Conservation (phyloP, 352 stramenopile genomes). For the Blastocystis sp. region DNA sequence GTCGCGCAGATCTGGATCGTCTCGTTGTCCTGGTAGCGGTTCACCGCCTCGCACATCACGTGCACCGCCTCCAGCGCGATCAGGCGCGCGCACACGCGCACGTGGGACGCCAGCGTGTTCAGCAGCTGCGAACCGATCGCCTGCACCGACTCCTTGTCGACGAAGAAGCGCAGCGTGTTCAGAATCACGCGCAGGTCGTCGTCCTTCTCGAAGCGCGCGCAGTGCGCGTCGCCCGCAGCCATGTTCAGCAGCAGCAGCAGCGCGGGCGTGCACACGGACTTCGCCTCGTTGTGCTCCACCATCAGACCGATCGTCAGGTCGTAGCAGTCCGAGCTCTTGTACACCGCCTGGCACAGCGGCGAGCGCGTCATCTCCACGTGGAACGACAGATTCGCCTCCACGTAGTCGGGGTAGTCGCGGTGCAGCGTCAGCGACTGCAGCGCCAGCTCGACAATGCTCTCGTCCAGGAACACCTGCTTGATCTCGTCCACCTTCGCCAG, state of each 20-base stretch:
- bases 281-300: not conserved
- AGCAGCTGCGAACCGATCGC: conserved; percentile 18
- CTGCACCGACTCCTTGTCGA: conserved; percentile 27
- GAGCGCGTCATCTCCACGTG: conserved; percentile 57
- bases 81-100: conserved; percentile 8
- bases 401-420: not conserved
- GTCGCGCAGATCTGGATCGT: conserved; percentile 40
- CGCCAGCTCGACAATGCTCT: conserved; percentile 23
- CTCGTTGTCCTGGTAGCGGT: not conserved
- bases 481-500: conserved; percentile 11
- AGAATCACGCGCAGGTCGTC: conserved; percentile 34
- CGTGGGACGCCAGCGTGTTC: conserved; percentile 1
- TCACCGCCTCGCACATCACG: conserved; percentile 39
- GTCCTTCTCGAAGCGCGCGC: conserved; percentile 16
- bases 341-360: conserved; percentile 6
- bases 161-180: conserved; percentile 16
- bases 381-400: conserved; percentile 47
- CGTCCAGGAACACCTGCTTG: conserved; percentile 41
- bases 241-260: conserved; percentile 61
- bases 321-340: conserved; percentile 23
- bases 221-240: conserved; percentile 6
- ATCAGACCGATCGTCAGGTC: conserved; percentile 40
- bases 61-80: conserved; percentile 45
- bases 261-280: conserved; percentile 5
- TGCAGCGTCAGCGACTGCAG: not conserved